phyloP scores from a whole-genome alignment of 306 rosid genomes.

The Prunus davidiana region DNA sequence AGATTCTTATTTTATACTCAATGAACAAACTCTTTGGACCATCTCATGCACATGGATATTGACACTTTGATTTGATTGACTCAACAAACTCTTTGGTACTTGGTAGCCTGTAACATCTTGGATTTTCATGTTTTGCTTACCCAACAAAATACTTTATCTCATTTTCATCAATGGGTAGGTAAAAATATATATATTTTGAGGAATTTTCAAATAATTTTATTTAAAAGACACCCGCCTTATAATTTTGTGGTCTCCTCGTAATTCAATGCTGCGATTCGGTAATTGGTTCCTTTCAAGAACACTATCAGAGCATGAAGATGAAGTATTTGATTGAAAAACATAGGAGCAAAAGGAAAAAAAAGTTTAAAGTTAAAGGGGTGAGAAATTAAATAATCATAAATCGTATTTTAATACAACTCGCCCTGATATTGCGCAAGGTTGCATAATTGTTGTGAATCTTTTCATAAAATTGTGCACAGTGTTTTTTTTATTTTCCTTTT shows the following conservation, averaged over 20 bases:
- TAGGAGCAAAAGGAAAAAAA: neutral
- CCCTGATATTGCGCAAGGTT: neutral
- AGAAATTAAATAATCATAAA: neutral
- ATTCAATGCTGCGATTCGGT: neutral
- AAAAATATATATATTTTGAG: too few species aligned
- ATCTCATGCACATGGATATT: neutral
- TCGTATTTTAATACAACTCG: neutral
- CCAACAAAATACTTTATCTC: neutral
- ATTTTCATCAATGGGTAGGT: too few species aligned
- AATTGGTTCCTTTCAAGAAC: neutral
- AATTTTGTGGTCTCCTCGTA: neutral
- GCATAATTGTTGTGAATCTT: neutral
- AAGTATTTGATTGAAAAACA: neutral
- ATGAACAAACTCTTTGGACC: neutral
- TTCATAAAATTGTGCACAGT: neutral
- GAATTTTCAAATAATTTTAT: too few species aligned
- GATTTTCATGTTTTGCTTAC: neutral
- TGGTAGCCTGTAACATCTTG: conserved; percentile 2
- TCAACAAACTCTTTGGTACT: conserved; percentile 4
- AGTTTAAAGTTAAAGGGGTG: neutral
- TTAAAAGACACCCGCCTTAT: too few species aligned
- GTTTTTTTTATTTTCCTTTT: neutral
- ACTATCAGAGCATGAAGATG: neutral
- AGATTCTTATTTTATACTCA: neutral
- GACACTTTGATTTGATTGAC: neutral